Evolutionary conservation across 2,329 filamentous ascomycete genomes (phyloP).

Genomic region (Claviceps sp.): DNA sequence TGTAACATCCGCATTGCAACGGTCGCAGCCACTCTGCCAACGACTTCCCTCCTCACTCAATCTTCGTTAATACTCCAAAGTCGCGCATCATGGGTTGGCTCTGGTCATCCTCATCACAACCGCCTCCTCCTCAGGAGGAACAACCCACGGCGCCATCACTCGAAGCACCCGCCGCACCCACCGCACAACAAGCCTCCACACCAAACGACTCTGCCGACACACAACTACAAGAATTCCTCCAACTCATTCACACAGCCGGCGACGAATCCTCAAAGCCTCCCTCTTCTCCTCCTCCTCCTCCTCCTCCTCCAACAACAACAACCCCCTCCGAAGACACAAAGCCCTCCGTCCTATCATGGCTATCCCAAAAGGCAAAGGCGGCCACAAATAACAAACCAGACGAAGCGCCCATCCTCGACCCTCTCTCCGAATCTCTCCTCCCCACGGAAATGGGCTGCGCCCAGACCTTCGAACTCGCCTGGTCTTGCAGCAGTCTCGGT

Average conservation of each 20-base stretch:
- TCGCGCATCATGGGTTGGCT: constrained; percentile 44
- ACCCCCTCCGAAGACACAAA: constrained; percentile 18
- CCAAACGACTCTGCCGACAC: constrained; percentile 26
- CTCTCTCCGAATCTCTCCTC: constrained; percentile 55
- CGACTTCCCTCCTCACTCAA: too few species aligned
- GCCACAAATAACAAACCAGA: constrained; percentile 10
- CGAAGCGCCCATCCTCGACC: constrained; percentile 20
- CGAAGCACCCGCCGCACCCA: constrained; percentile 1
- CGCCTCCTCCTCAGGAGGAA: constrained; percentile 14
- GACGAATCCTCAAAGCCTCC: constrained; percentile 15
- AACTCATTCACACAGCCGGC: constrained; percentile 24
- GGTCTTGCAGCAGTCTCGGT: constrained; percentile 83
- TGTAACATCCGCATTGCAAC: too few species aligned
- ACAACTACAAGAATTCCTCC: constrained; percentile 41
- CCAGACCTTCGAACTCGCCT: constrained; percentile 80
- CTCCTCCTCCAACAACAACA: constrained; percentile 1
- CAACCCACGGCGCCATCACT: constrained; percentile 9
- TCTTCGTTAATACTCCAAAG: background rate
- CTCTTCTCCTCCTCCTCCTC: constrained; percentile 8
- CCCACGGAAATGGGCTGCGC: constrained; percentile 80
- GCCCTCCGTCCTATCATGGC: constrained; percentile 20
- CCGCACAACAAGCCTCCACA: constrained; percentile 10
- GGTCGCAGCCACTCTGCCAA: too few species aligned
- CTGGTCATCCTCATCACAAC: constrained; percentile 30
- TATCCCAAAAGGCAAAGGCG: constrained; percentile 19